These are phyloP conservation scores for Neocucurbitaria cava DNA, from an alignment of 2,329 filamentous ascomycete genomes.

Conservation along the genomic window DNA sequence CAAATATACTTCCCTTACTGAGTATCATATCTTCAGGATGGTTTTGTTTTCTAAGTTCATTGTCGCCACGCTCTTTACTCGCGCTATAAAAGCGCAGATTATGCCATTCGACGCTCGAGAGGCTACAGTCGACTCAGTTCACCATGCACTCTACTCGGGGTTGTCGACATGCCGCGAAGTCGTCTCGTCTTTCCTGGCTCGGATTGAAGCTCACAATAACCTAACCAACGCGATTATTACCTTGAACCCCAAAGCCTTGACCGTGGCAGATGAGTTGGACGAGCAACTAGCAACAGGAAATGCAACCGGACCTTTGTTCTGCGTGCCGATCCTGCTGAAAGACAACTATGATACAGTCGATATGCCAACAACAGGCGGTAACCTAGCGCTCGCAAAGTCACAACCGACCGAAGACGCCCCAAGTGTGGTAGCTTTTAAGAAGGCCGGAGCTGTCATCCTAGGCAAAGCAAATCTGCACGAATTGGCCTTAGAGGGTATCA, in stretches of 20 bases:
- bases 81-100: conserved; percentile 14
- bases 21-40: conserved; percentile 10
- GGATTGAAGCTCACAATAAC: conserved; percentile 65
- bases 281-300: conserved; percentile 55
- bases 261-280: conserved; percentile 60
- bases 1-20: not conserved
- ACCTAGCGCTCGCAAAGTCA: conserved; percentile 57
- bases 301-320: conserved; percentile 62
- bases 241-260: conserved; percentile 58
- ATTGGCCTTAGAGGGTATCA: conserved; percentile 68
- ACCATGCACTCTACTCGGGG: conserved; percentile 61
- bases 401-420: conserved; percentile 59
- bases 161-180: conserved; percentile 62
- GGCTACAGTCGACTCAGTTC: conserved; percentile 65
- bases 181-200: conserved; percentile 62
- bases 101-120: conserved; percentile 62
- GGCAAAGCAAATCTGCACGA: conserved; percentile 68
- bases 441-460: conserved; percentile 62
- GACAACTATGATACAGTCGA: conserved; percentile 67
- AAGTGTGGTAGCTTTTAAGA: conserved; percentile 57
- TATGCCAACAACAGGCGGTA: conserved; percentile 66
- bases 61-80: conserved; percentile 12
- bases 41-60: not conserved
- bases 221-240: conserved; percentile 64
- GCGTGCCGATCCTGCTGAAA: conserved; percentile 68